Base-by-base conservation (phyloP, 345 rosid genomes). In the Euphorbia lathyris region DNA sequence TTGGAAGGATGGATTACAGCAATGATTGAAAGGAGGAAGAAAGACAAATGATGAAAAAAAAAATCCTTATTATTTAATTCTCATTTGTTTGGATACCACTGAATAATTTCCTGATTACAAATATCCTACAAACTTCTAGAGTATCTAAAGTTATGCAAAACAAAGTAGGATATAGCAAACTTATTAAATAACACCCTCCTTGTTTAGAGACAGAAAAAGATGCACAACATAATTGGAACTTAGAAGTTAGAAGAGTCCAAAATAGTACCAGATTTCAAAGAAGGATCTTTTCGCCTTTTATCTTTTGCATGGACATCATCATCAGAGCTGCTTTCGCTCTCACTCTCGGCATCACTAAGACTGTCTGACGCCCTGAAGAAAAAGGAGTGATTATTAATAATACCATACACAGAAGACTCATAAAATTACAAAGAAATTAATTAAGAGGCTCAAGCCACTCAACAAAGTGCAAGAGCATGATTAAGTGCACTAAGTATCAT, bases 321-420 rank as follows among this genome's bases (percentile, higher is more conserved):
- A 79, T 79, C 84, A 69, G 75, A 59, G 76, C 83, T 86, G 32
- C 80, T 80, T 67, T 72, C 83, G 60, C 80, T 82, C 59, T 79
- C 86, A 72, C 83, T 82, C 27, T 78, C 87, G 52, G 75, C 80
- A 73, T 84, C 90, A 57, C 89, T 78, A 22, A 78, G 80, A 74
- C 87, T 84, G 68, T 86, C 86, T 26, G 85, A 82, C 25, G 78
- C 81, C 89, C 97, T 91, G 77, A 72, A 52, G 81, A 55, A 53
- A 66, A 8, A 36, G 6, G 3, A 57, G n/a, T 16, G 32, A 67
- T 12, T 30, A 63, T 45, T 36, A 69, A 23, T 5, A 42, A 27
- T 45, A 2, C 3, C 32, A 43, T 7, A 47, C 50, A 63, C 17
- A 12, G 40, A n/a, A n/a, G 22, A 40, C 42, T 5, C 30, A 6